Conservation (phyloP, 371 early-diverging fungal genomes). For the Apophysomyces elegans region DNA sequence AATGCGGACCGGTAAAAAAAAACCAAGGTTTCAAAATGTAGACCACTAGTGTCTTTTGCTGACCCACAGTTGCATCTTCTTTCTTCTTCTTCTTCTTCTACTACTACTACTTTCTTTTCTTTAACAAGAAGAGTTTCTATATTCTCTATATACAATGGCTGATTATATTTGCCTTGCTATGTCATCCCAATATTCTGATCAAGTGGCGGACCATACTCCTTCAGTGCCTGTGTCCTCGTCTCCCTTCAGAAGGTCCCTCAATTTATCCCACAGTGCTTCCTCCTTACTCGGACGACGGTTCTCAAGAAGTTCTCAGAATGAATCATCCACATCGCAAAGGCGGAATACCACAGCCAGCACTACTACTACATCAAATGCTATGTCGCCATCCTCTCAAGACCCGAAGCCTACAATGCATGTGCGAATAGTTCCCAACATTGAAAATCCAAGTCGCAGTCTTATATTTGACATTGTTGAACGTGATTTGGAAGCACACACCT, state of each 20-base stretch:
- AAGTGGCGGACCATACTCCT: not conserved
- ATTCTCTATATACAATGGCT: constrained; percentile 17
- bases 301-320: constrained; percentile 11
- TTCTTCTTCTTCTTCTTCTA: too few species aligned
- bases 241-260: constrained; percentile 18
- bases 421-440: constrained; percentile 81
- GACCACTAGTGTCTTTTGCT: too few species aligned
- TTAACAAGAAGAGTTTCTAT: too few species aligned
- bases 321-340: not conserved
- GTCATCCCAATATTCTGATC: constrained; percentile 22
- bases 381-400: not conserved
- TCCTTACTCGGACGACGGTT: constrained; percentile 17
- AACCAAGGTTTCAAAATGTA: too few species aligned
- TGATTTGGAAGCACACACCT: constrained; percentile 68
- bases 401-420: constrained; percentile 46
- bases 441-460: constrained; percentile 70
- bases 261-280: constrained; percentile 22
- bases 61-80: too few species aligned
- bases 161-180: constrained; percentile 27
- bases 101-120: too few species aligned
- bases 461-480: constrained; percentile 85
- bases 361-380: not conserved
- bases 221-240: not conserved
- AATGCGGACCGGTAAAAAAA: too few species aligned
- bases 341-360: not conserved